A percentile compares a stretch with the other conserved stretches of the same genome.
phyloP scores from a whole-genome alignment of 2,329 filamentous ascomycete genomes.

The Aspergillus oerlinghausenensis region DNA sequence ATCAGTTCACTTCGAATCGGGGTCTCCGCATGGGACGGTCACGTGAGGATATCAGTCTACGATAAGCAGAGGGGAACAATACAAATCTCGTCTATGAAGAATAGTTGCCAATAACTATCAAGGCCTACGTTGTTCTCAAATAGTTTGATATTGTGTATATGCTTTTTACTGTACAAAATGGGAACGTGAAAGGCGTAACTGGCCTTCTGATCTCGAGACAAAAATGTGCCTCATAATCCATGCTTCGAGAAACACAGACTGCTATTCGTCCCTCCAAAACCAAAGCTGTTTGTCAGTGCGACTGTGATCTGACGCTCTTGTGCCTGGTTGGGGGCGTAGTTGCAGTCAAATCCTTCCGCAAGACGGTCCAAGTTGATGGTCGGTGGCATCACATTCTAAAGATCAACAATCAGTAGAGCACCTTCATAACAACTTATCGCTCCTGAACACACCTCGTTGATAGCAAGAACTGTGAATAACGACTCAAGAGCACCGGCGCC shows the following conservation, averaged over 20 bases:
- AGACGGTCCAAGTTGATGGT: slow-evolving; percentile 75
- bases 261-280: slow-evolving; percentile 95
- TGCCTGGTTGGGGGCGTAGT: slow-evolving; percentile 70
- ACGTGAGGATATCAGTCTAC: slow-evolving; percentile 11
- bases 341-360: slow-evolving; percentile 68
- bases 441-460: slow-evolving; percentile 62
- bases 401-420: background rate
- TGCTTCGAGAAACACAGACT: slow-evolving; percentile 65
- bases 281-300: slow-evolving; percentile 90
- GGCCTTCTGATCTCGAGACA: background rate
- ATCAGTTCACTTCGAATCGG: slow-evolving; percentile 10
- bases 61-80: background rate
- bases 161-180: background rate
- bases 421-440: background rate
- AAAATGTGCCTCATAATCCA: slow-evolving; percentile 4
- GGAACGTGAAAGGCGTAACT: background rate
- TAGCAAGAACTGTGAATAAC: slow-evolving; percentile 73
- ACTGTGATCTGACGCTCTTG: slow-evolving; percentile 69
- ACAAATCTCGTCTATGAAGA: background rate
- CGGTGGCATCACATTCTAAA: slow-evolving; percentile 71
- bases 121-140: background rate
- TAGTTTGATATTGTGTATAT: background rate
- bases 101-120: background rate
- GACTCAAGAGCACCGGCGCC: slow-evolving; percentile 89
- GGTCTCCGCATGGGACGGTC: slow-evolving; percentile 23